These are phyloP conservation scores for Cunninghamia lanceolata DNA, from an alignment of 75 land plant species.

Conservation along the genomic window DNA sequence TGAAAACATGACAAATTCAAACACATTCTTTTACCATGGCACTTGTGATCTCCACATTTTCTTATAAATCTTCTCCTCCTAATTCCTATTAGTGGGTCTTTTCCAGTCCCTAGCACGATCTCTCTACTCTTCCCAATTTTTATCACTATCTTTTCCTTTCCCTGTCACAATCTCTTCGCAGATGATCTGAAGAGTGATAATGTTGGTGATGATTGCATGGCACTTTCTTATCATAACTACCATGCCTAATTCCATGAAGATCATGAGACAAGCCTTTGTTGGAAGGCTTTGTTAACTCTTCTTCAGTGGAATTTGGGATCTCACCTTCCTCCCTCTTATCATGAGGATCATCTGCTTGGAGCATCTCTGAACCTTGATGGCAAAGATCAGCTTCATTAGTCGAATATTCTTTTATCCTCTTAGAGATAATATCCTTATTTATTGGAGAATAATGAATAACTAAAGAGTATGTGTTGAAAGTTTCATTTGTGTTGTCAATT, in stretches of 20 bases:
- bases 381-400: not conserved
- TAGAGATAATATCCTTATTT: not conserved
- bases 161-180: not conserved
- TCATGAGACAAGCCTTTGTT: not conserved
- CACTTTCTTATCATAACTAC: not conserved
- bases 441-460: constrained; percentile 34
- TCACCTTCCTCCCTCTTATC: constrained; percentile 3
- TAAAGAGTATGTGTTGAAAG: too few relatives aligned
- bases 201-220: not conserved
- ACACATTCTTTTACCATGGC: too few relatives aligned
- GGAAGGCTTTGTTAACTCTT: not conserved
- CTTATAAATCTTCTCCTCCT: not conserved
- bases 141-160: not conserved
- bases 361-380: not conserved
- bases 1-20: too few relatives aligned
- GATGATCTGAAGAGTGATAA: not conserved
- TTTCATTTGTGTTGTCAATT: too few relatives aligned
- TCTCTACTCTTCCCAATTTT: not conserved
- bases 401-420: not conserved
- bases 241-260: not conserved
- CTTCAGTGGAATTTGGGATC: not conserved
- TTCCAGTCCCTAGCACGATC: not conserved
- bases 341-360: not conserved
- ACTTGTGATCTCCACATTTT: not conserved
- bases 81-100: not conserved